Evolutionary conservation across 2,329 filamentous ascomycete species (phyloP).

Genomic region (Fusarium proliferatum): DNA sequence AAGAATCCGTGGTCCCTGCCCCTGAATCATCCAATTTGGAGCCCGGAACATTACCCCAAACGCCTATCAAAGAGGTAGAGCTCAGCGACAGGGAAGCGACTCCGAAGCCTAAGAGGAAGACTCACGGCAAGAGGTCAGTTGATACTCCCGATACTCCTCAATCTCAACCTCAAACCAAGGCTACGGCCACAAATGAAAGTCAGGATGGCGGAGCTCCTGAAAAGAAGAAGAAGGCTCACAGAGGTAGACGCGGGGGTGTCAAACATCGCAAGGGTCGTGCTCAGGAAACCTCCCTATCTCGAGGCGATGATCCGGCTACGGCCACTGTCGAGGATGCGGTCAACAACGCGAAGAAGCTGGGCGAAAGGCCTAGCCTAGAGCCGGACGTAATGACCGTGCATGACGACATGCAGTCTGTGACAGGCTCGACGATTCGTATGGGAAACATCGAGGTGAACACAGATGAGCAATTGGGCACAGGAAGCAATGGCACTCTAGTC

Average conservation of each 20-base stretch:
- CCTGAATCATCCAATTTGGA: constrained; percentile 14
- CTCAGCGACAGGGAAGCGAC: constrained; percentile 27
- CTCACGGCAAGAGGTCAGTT: background rate
- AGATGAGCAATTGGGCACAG: constrained; percentile 74
- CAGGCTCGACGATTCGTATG: constrained; percentile 69
- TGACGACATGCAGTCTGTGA: constrained; percentile 69
- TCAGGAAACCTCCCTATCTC: constrained; percentile 63
- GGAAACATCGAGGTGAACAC: constrained; percentile 73
- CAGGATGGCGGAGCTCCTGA: constrained; percentile 46
- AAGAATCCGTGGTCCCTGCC: constrained; percentile 4
- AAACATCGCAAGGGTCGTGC: constrained; percentile 71
- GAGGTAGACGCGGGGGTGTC: constrained; percentile 77
- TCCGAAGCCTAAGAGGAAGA: constrained; percentile 17
- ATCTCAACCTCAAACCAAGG: background rate
- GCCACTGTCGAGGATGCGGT: constrained; percentile 71
- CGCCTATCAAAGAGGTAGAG: constrained; percentile 15
- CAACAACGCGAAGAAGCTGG: constrained; percentile 68
- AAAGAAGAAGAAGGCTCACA: constrained; percentile 76
- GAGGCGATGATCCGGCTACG: constrained; percentile 57
- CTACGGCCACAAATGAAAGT: background rate
- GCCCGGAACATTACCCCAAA: constrained; percentile 3
- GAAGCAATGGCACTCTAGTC: constrained; percentile 96
- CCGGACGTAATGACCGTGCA: constrained; percentile 70
- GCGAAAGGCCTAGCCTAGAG: constrained; percentile 64
- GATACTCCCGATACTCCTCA: background rate